These are phyloP conservation scores for Candida tallmaniae DNA, from an alignment of 805 yeast species.

Conservation along the genomic window DNA sequence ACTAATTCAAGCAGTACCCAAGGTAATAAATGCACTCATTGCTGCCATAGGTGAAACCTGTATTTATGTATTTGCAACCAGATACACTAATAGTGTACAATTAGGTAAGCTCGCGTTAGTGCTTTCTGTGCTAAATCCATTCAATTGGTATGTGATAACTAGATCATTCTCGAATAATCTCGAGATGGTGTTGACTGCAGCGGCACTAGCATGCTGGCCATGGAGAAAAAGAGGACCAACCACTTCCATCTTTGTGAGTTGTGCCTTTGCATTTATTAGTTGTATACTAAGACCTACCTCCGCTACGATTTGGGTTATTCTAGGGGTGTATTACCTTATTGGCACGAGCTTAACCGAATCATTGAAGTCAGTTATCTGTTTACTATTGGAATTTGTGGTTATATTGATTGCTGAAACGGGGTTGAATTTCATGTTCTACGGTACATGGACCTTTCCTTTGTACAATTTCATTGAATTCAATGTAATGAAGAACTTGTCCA, in stretches of 20 bases:
- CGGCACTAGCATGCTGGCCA: constrained; percentile 71
- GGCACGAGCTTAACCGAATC: not conserved
- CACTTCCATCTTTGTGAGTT: constrained; percentile 20
- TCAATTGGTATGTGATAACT: constrained; percentile 77
- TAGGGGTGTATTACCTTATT: constrained; percentile 39
- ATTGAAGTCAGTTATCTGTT: constrained; percentile 13
- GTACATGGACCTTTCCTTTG: constrained; percentile 53
- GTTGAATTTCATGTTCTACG: constrained; percentile 62
- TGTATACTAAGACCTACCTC: constrained; percentile 85
- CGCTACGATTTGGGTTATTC: constrained; percentile 64
- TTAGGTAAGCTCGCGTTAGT: constrained; percentile 41
- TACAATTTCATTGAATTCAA: constrained; percentile 74
- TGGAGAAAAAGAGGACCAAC: constrained; percentile 33
- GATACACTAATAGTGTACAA: constrained; percentile 26
- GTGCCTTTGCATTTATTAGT: constrained; percentile 53
- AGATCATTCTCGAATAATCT: constrained; percentile 83
- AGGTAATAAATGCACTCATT: constrained; percentile 60
- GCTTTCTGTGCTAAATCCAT: constrained; percentile 59
- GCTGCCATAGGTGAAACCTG: constrained; percentile 71
- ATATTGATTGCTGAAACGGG: constrained; percentile 30
- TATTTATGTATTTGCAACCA: constrained; percentile 44
- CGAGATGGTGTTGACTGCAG: constrained; percentile 66
- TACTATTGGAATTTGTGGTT: constrained; percentile 15
- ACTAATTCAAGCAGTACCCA: constrained; percentile 56
- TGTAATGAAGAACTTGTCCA: constrained; percentile 63